Evolutionary conservation across 2,329 filamentous ascomycete species (phyloP).

Genomic region (Hypoxylon sp.): DNA sequence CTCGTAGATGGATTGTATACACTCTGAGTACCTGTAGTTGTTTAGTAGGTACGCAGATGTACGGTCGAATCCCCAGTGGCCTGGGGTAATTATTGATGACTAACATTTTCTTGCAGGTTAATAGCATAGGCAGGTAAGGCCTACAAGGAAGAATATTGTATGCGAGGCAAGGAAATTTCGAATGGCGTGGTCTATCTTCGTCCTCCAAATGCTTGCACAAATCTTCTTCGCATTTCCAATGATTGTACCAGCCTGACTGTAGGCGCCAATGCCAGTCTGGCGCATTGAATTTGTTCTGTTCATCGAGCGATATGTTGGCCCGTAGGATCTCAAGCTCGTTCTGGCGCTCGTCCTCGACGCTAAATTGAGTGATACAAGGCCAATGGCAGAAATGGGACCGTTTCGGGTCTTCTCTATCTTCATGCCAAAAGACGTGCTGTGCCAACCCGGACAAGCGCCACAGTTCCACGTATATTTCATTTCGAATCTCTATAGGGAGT

Average conservation of each 20-base stretch:
- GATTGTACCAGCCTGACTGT: not conserved
- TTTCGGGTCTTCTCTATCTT: not conserved
- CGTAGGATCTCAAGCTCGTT: not conserved
- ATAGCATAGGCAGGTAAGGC: not conserved
- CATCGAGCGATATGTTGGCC: not conserved
- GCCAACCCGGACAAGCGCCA: not conserved
- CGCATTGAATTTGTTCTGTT: not conserved
- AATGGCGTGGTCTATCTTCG: not conserved
- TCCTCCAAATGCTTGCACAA: not conserved
- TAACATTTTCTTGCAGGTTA: not conserved
- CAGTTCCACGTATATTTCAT: not conserved
- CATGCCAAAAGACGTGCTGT: not conserved
- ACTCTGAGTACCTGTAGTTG: not conserved
- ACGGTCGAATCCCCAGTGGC: not conserved
- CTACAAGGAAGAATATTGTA: not conserved
- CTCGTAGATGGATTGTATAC: not conserved
- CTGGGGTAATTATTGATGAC: not conserved
- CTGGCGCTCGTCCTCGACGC: not conserved
- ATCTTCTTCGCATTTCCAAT: constrained; percentile 1
- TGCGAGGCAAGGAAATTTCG: not conserved
- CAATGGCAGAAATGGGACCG: not conserved
- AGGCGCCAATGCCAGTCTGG: not conserved
- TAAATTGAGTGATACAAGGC: not conserved
- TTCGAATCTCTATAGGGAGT: not conserved
- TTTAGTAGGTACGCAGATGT: not conserved